Conservation (phyloP, 2,329 filamentous ascomycete species). For the Metarhizium anisopliae region DNA sequence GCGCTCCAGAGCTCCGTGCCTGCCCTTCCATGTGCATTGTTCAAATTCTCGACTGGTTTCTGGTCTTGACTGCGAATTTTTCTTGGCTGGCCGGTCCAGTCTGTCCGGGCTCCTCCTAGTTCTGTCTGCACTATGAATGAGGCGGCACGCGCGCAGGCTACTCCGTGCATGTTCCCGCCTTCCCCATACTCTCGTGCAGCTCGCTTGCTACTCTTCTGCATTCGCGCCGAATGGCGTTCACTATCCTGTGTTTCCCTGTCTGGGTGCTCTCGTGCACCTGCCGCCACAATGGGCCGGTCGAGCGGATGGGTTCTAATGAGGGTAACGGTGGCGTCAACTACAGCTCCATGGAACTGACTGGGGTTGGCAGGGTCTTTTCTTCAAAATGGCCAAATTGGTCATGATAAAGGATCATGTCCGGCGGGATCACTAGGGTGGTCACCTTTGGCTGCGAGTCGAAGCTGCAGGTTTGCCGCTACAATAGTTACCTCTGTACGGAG, state of each 20-base stretch:
- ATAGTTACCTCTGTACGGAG: not conserved
- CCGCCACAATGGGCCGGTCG: not conserved
- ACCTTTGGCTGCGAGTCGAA: not conserved
- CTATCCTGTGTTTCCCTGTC: not conserved
- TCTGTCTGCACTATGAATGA: no score
- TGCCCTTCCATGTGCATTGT: no score
- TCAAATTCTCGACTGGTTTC: no score
- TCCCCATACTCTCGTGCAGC: not conserved
- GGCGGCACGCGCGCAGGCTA: no score
- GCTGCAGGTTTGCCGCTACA: not conserved
- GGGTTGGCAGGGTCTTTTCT: not conserved
- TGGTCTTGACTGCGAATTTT: no score
- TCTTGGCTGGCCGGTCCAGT: no score
- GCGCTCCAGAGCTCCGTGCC: no score
- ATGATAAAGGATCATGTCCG: not conserved
- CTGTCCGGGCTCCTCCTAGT: not conserved
- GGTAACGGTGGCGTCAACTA: not conserved
- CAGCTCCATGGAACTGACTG: not conserved
- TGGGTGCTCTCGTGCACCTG: not conserved
- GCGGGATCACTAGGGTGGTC: not conserved
- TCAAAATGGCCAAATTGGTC: not conserved
- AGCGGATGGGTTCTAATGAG: not conserved
- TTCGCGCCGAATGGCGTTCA: not conserved
- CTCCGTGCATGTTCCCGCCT: not conserved
- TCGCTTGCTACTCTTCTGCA: not conserved